Percentiles rank a stretch among this genome's conserved stretches.
These are phyloP conservation scores for Fraxinus latifolia DNA, from an alignment of 305 asterid genomes.

Conservation along the genomic window DNA sequence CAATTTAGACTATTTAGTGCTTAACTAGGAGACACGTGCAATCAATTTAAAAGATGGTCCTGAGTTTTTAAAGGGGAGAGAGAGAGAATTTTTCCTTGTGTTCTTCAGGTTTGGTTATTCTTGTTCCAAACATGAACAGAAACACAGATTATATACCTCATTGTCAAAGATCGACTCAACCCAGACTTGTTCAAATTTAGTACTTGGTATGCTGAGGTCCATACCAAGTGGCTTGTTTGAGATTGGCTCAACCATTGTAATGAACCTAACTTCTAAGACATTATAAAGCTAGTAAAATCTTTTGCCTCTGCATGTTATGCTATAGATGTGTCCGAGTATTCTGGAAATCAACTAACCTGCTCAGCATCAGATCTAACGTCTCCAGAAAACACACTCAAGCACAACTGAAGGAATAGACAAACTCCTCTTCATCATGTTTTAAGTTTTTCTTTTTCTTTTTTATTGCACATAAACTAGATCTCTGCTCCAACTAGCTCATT, in stretches of 20 bases:
- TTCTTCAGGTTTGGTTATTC: not conserved
- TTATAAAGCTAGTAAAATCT: not conserved
- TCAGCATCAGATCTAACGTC: not conserved
- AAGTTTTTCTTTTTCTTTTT: not conserved
- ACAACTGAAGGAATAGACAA: not conserved
- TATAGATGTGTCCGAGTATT: not conserved
- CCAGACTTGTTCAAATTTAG: not conserved
- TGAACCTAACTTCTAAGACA: not conserved
- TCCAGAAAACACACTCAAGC: not conserved
- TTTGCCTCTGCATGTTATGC: not conserved
- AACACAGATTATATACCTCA: not conserved
- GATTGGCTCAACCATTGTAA: not conserved
- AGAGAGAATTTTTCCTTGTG: not conserved
- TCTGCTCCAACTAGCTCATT: not conserved
- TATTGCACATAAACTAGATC: not conserved
- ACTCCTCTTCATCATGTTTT: not conserved
- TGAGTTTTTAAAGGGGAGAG: not conserved
- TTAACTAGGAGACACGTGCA: not conserved
- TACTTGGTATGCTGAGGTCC: not conserved
- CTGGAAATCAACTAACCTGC: not conserved
- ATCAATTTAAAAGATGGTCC: not conserved
- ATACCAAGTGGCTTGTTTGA: not conserved
- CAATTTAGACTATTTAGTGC: not conserved
- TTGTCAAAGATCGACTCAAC: not conserved
- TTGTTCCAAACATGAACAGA: not conserved